phyloP scores from a whole-genome alignment of 805 yeast genomes.

The Candida chauliodis region DNA sequence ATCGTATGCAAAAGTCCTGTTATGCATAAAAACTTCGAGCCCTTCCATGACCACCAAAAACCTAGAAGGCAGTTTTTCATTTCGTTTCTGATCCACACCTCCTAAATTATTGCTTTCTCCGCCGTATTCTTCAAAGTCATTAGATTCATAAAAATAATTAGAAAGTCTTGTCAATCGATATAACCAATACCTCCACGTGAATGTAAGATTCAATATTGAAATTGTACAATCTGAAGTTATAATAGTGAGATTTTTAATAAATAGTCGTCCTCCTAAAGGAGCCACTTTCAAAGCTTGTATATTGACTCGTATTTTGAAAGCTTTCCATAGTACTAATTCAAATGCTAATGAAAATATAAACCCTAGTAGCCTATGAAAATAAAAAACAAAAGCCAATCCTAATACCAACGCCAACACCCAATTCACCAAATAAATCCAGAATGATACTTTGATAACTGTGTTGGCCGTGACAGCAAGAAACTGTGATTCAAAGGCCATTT shows the following conservation, averaged over 20 bases:
- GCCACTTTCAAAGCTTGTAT: conserved; percentile 76
- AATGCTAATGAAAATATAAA: conserved; percentile 48
- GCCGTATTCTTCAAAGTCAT: neutral
- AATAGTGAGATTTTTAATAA: conserved; percentile 70
- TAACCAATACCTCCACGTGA: conserved; percentile 92
- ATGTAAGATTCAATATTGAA: conserved; percentile 62
- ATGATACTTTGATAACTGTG: conserved; percentile 21
- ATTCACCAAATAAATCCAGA: conserved; percentile 75
- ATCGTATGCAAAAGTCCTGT: conserved; percentile 76
- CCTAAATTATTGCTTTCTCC: neutral
- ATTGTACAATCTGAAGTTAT: conserved; percentile 73
- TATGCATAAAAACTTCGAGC: conserved; percentile 77
- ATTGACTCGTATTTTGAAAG: conserved; percentile 53
- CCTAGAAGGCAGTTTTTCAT: conserved; percentile 52
- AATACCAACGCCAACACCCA: conserved; percentile 71
- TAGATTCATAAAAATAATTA: conserved; percentile 20
- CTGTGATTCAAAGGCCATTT: conserved; percentile 24
- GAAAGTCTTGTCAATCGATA: conserved; percentile 43
- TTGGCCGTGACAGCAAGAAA: conserved; percentile 23
- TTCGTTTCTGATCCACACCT: conserved; percentile 22
- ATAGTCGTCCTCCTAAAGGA: conserved; percentile 75
- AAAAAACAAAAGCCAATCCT: conserved; percentile 64
- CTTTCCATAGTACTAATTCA: conserved; percentile 61
- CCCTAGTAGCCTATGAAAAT: conserved; percentile 72
- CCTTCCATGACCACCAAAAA: conserved; percentile 66